Percentiles rank a stretch among this genome's conserved stretches.
Conservation (phyloP, 2,329 filamentous ascomycete genomes). For the Podosphaera leucotricha region DNA sequence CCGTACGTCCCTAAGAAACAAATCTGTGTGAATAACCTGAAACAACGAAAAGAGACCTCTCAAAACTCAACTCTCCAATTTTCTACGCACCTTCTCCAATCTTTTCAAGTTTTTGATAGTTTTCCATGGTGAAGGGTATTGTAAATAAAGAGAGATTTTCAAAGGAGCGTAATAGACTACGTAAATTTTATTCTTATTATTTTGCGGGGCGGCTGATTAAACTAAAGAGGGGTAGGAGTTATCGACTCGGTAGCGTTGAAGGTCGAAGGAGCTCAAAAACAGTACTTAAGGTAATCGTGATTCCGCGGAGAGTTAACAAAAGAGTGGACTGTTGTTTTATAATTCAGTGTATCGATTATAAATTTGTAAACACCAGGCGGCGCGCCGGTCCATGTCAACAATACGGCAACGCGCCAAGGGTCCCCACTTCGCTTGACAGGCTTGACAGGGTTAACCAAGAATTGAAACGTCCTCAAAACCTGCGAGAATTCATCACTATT, state of each 20-base stretch:
- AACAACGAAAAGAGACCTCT: slow-evolving; percentile 1
- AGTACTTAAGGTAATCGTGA: not conserved
- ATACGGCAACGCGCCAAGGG: not conserved
- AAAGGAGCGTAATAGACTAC: slow-evolving; percentile 13
- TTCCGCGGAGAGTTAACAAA: not conserved
- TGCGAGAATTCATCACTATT: no score
- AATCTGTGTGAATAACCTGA: slow-evolving; percentile 5
- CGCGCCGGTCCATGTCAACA: not conserved
- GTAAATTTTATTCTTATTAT: slow-evolving; percentile 10
- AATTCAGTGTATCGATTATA: not conserved
- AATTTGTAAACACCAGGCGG: not conserved
- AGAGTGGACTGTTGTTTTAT: not conserved
- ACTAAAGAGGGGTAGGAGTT: slow-evolving; percentile 11
- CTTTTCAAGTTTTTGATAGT: slow-evolving; percentile 93
- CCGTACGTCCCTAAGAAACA: slow-evolving; percentile 55
- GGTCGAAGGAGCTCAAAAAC: not conserved
- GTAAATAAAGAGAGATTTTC: slow-evolving; percentile 2
- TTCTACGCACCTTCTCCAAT: slow-evolving; percentile 61
- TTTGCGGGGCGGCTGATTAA: slow-evolving; percentile 14
- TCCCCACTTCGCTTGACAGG: not conserved
- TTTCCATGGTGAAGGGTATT: slow-evolving; percentile 42
- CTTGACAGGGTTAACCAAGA: no score
- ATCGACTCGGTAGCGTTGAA: slow-evolving; percentile 7
- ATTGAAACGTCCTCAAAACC: not conserved
- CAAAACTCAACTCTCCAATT: not conserved